Evolutionary conservation across 2,329 filamentous ascomycete genomes (phyloP), one percentile per base, ranked within the genome.

Genomic region (Fusarium sp.): DNA sequence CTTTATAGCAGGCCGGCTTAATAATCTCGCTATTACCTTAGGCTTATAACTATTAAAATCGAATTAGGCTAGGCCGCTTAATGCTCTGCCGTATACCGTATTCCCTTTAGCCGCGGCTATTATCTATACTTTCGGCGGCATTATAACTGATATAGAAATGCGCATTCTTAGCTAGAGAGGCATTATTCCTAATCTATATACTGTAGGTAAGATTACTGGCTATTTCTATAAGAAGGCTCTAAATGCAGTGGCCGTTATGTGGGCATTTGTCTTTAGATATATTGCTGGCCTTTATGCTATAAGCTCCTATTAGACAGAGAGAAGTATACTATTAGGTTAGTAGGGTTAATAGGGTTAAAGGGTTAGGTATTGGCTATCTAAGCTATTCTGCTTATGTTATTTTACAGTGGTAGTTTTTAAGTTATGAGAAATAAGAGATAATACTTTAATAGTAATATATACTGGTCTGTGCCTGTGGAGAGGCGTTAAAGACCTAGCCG

Each of bases 101-200:
- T 55, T 55, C 41, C 52, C 52, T 13, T 55, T 55, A 55, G 52
- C 52, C 33, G 52, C 41, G 33, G 41, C 52, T 33, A 55, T 55
- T 47, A 41, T 55, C 41, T 55, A 55, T 41, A 55, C 52, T 55
- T 55, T 55, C 33, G 52, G 52, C 33, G 52, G 52, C 52, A 55
- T 55, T 55, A 41, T 41, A n/a, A 55, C 52, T 55, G 52, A 55
- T 47, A 33, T 55, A 33, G 52, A 55, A 47, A 41, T n/a, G 52
- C 41, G 52, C 41, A 41, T 55, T 55, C 52, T 55, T 55, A 41
- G 52, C 41, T 13, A 55, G 41, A 55, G 41, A 47, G 52, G 52
- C 52, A 55, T 55, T 33, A 55, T 55, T 55, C 52, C 52, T 55
- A 55, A 55, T 55, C 52, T 55, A 47, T 55, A 55, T 55, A 41